Percentiles rank a stretch among this genome's conserved stretches.
Conservation (phyloP, 306 rosid species). For the Malus domestica region DNA sequence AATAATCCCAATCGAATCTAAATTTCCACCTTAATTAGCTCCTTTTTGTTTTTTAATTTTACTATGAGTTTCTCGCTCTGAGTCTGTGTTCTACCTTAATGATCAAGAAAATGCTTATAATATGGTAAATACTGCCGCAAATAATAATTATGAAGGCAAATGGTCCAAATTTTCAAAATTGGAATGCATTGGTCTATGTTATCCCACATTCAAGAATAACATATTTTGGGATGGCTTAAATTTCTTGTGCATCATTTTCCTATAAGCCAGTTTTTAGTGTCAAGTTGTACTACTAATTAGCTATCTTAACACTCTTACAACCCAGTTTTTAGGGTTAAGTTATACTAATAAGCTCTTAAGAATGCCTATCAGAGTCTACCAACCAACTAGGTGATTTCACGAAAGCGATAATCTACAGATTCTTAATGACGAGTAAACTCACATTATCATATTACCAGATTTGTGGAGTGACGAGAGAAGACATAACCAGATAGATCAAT, state of each 20-base stretch:
- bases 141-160: not conserved
- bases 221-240: not conserved
- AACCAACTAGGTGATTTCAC: not conserved
- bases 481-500: not conserved
- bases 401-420: not conserved
- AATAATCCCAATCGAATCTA: conserved; percentile 7
- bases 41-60: not conserved
- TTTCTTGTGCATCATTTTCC: not conserved
- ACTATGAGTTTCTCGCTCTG: not conserved
- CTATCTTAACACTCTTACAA: no score
- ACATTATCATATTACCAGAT: not conserved
- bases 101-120: not conserved
- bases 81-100: not conserved
- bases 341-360: not conserved
- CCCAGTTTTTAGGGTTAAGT: no score
- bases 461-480: not conserved
- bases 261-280: not conserved
- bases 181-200: no score
- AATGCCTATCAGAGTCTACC: not conserved
- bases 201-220: not conserved
- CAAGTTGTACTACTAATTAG: no score
- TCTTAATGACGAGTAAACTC: not conserved
- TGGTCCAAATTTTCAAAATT: no score
- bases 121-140: not conserved
- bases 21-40: conserved; percentile 7